phyloP scores from a whole-genome alignment of 805 yeast species.

The Metschnikowia cerradonensis region DNA sequence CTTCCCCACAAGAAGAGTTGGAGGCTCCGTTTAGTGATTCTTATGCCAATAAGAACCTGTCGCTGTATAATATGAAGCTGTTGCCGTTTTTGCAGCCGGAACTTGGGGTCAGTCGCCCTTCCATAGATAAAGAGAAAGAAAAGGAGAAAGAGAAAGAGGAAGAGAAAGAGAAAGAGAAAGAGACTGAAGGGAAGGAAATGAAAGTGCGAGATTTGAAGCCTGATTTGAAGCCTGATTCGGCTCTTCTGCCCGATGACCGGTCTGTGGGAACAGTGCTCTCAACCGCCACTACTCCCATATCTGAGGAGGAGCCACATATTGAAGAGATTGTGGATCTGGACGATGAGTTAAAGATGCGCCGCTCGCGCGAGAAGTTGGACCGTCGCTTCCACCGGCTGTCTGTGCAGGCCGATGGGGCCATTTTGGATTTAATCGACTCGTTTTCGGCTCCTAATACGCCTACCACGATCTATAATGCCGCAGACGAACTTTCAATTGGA shows the following conservation, averaged over 20 bases:
- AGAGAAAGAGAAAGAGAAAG: not conserved
- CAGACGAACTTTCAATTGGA: not conserved
- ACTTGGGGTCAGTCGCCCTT: not conserved
- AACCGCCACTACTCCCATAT: not conserved
- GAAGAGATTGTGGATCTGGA: slow-evolving; percentile 42
- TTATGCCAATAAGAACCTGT: slow-evolving; percentile 6
- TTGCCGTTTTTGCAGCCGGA: slow-evolving; percentile 11
- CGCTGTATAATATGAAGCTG: slow-evolving; percentile 11
- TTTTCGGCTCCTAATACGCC: slow-evolving; percentile 20
- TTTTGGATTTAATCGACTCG: slow-evolving; percentile 20
- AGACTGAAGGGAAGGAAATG: too few relatives aligned
- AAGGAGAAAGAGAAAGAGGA: not conserved
- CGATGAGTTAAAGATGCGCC: slow-evolving; percentile 26
- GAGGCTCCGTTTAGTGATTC: slow-evolving; percentile 44
- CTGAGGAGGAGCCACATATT: slow-evolving; percentile 19
- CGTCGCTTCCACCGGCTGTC: slow-evolving; percentile 11
- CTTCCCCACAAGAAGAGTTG: slow-evolving; percentile 8
- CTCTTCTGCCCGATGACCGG: not conserved
- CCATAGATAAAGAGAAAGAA: not conserved
- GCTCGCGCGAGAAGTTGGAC: slow-evolving; percentile 14
- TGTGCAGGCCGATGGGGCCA: slow-evolving; percentile 16
- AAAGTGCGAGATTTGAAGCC: not conserved
- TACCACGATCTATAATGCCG: slow-evolving; percentile 9
- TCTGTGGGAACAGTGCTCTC: not conserved
- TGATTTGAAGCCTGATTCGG: not conserved